Percentiles rank a stretch among this genome's conserved stretches.
phyloP scores from a whole-genome alignment of 495 filamentous ascomycete genomes.

The Xanthoparmelia taractica region DNA sequence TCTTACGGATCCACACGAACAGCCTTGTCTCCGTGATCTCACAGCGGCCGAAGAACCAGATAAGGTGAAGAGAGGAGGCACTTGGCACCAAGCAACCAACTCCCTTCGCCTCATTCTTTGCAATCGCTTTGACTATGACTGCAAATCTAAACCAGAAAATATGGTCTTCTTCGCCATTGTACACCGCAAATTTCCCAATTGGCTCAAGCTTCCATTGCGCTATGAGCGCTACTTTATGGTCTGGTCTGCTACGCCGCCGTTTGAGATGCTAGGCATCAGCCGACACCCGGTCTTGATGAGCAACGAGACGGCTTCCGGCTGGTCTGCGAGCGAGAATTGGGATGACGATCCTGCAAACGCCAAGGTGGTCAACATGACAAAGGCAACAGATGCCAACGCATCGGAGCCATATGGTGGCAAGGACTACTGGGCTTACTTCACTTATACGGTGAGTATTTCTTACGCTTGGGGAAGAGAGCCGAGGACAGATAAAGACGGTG shows the following conservation, averaged over 20 bases:
- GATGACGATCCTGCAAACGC: slow-evolving; percentile 25
- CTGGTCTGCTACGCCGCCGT: slow-evolving; percentile 32
- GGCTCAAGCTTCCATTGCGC: slow-evolving; percentile 30
- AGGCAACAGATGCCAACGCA: slow-evolving; percentile 12
- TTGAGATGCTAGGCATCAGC: slow-evolving; percentile 32
- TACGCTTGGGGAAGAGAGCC: slow-evolving; percentile 32
- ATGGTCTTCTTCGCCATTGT: slow-evolving; percentile 34
- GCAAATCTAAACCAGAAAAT: slow-evolving; percentile 25
- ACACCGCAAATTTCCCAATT: slow-evolving; percentile 34
- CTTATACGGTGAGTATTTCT: slow-evolving; percentile 36
- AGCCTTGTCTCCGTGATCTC: slow-evolving; percentile 27
- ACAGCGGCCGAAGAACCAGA: slow-evolving; percentile 17
- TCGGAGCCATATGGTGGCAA: slow-evolving; percentile 24
- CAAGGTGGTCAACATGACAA: slow-evolving; percentile 12
- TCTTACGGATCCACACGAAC: slow-evolving; percentile 31
- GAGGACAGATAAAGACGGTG: slow-evolving; percentile 10
- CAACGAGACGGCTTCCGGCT: slow-evolving; percentile 35
- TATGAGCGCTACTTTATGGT: slow-evolving; percentile 37
- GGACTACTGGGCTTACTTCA: slow-evolving; percentile 33
- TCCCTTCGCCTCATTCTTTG: slow-evolving; percentile 35
- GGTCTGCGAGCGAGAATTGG: slow-evolving; percentile 32
- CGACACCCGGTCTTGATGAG: slow-evolving; percentile 33
- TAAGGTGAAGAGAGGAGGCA: slow-evolving; percentile 17
- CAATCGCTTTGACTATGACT: slow-evolving; percentile 25
- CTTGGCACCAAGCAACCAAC: slow-evolving; percentile 37